phyloP scores from a whole-genome alignment of 1,284 basidiomycete genomes.

The Pseudozyma thailandica region DNA sequence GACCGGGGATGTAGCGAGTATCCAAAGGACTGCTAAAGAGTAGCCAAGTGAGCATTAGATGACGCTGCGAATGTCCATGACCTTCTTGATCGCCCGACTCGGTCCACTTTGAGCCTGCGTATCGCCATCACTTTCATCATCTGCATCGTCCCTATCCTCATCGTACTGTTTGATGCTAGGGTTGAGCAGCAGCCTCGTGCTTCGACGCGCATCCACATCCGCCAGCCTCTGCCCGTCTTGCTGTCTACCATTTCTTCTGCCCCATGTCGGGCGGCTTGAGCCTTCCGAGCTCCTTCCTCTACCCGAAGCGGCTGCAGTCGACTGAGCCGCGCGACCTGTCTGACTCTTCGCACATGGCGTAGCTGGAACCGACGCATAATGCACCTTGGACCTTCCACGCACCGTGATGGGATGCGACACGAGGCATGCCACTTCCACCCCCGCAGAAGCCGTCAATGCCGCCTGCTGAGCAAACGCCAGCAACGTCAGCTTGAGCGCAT shows the following conservation, averaged over 20 bases:
- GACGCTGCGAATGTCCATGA: constrained; percentile 48
- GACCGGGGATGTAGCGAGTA: too few species aligned
- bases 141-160: too few species aligned
- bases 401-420: constrained; percentile 44
- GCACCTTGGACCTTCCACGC: constrained; percentile 42
- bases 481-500: constrained; percentile 44
- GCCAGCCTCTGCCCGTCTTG: too few species aligned
- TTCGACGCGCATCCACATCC: too few species aligned
- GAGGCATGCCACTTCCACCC: constrained; percentile 28
- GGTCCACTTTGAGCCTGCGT: too few species aligned
- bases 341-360: neutral
- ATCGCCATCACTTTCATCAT: neutral
- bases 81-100: constrained; percentile 11
- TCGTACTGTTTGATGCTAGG: too few species aligned
- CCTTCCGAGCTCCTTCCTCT: too few species aligned
- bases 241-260: too few species aligned
- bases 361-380: constrained; percentile 17
- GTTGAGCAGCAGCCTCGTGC: too few species aligned
- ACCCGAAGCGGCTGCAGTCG: neutral
- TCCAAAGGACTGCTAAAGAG: too few species aligned
- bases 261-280: too few species aligned
- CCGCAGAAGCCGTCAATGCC: constrained; percentile 1
- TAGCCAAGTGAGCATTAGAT: too few species aligned
- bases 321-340: neutral
- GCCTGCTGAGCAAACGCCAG: constrained; percentile 20